These are phyloP conservation scores for Hypomontagnella submonticulosa DNA, from an alignment of 495 filamentous ascomycete genomes.

Conservation along the genomic window DNA sequence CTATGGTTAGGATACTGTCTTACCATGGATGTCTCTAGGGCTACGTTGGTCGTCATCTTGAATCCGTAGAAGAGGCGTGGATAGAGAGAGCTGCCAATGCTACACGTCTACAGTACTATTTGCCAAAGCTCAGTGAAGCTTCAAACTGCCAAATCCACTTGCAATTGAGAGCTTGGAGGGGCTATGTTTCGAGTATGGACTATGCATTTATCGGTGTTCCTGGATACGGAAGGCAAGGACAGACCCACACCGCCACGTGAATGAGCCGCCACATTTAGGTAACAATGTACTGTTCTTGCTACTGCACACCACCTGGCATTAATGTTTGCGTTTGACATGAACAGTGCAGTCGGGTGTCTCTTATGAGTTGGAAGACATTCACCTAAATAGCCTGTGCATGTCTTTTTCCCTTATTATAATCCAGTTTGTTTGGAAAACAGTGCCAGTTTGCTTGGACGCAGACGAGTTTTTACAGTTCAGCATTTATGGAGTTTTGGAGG, in stretches of 20 bases:
- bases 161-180: constrained; percentile 31
- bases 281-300: no score
- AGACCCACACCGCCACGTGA: neutral
- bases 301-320: no score
- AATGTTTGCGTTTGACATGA: no score
- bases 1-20: constrained; percentile 17
- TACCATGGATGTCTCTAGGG: constrained; percentile 86
- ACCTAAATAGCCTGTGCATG: no score
- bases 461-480: constrained; percentile 5
- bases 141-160: neutral
- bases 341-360: no score
- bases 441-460: neutral
- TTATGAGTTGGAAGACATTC: constrained; percentile 19
- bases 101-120: neutral
- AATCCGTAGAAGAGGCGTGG: neutral
- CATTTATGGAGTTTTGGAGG: neutral
- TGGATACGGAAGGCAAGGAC: no score
- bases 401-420: neutral
- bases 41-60: constrained; percentile 78
- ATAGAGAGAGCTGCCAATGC: neutral
- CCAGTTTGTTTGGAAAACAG: neutral
- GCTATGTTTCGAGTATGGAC: constrained; percentile 15
- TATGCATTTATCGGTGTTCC: neutral
- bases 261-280: constrained; percentile 2
- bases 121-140: constrained; percentile 31